Base-by-base conservation (phyloP, 1,284 basidiomycete species). In the Coriolopsis trogii region DNA sequence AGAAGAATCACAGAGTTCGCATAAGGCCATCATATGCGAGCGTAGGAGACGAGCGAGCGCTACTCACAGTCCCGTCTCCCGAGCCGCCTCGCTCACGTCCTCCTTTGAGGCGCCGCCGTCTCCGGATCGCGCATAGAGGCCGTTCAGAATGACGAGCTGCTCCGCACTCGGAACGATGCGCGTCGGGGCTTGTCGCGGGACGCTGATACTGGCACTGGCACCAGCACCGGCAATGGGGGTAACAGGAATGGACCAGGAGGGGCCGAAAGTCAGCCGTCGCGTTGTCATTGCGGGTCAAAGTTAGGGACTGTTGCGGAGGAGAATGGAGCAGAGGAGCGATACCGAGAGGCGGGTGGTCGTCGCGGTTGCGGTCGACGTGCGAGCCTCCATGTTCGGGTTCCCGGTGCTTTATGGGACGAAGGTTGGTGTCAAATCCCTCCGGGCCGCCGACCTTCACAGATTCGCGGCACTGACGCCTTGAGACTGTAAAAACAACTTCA, bases 11-110 rank as follows among this genome's bases (percentile, higher is more conserved):
- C 13, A 8, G 21, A 30, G 15, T 8, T 6, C 25, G 33, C 15
- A 23, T 5, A 46, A 25, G 34, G 30, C n/a, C 28, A n/a, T 25
- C 13, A 28, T 25, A 39, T n/a, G 8, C 15, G 24, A 9, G 13
- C 28, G 38, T 21, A n/a, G 28, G 38, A 37, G 25, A 26, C 18
- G 20, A 34, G 12, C 29, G 20, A 12, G 10, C 10, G 5, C 34
- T 30, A 60, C 63, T 39, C 31, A 64, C 63, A 64, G 49, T 12
- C 63, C 63, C 1, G 63, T 64, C 43, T 59, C 63, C 13, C 29
- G 37, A 2, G 50, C 47, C 3, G 42, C 52, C 29, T 46, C 53
- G 13, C 37, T 49, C n/a, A 63, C 30, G 18, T 62, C 57, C 16
- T 54, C 52, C 51, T 56, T 58, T 3, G 58, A 52, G 9, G 49